Percentiles rank a stretch among this genome's conserved stretches.
These are phyloP conservation scores for Solanum sejunctum DNA, from an alignment of 257 asterid genomes.

Conservation along the genomic window DNA sequence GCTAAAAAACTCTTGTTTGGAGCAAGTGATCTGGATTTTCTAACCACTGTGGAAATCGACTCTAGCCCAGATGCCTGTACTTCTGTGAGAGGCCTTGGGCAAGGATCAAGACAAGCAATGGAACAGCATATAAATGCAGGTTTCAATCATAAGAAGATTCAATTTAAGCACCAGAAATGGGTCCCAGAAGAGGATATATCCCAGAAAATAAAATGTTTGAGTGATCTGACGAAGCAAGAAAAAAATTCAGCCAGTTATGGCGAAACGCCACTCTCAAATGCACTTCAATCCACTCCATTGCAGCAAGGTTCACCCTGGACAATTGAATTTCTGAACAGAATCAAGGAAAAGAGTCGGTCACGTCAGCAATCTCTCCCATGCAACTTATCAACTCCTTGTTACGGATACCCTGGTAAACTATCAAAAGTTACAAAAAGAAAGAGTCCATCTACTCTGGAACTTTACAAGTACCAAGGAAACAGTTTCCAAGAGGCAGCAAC, in stretches of 20 bases:
- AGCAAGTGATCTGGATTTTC: constrained; percentile 25
- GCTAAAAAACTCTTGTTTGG: constrained; percentile 27
- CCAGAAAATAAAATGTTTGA: constrained; percentile 18
- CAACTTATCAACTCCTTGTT: constrained; percentile 41
- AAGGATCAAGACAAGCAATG: constrained; percentile 18
- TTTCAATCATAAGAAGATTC: constrained; percentile 8
- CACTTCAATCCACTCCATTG: constrained; percentile 45
- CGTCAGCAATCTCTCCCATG: constrained; percentile 44
- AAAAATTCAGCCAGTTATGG: constrained; percentile 19
- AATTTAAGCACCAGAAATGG: constrained; percentile 16
- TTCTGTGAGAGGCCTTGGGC: constrained; percentile 19
- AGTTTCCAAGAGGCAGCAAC: constrained; percentile 30
- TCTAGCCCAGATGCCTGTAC: constrained; percentile 35
- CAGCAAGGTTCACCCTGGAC: constrained; percentile 84
- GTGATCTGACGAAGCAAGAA: constrained; percentile 19
- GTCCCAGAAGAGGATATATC: constrained; percentile 17
- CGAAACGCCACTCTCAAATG: constrained; percentile 58
- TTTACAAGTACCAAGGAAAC: constrained; percentile 59
- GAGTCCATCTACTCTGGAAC: constrained; percentile 80
- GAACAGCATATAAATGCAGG: constrained; percentile 23
- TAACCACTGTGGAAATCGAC: constrained; percentile 24
- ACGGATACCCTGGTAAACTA: constrained; percentile 25
- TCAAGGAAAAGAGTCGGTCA: constrained; percentile 76
- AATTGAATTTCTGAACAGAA: constrained; percentile 73
- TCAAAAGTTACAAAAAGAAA: constrained; percentile 46